A percentile compares a stretch with the other conserved stretches of the same genome.
phyloP scores from a whole-genome alignment of 2,329 filamentous ascomycete species.

The Aspergillus unguis region DNA sequence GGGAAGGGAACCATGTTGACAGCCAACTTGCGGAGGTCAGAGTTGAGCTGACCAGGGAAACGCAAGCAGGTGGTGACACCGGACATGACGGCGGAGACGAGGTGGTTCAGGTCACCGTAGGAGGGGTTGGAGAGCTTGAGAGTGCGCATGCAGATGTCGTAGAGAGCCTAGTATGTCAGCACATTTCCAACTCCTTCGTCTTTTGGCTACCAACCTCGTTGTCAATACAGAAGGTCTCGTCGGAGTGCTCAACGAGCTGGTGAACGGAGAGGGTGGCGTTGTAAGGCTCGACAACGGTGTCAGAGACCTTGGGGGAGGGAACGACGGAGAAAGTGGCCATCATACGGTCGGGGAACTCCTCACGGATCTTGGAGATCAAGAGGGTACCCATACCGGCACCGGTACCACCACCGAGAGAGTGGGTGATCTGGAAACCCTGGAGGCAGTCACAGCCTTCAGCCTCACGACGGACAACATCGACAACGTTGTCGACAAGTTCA shows the following conservation, averaged over 20 bases:
- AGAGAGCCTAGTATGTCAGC: slow-evolving; percentile 64
- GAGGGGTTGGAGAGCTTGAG: slow-evolving; percentile 98
- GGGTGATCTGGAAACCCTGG: slow-evolving; percentile 99
- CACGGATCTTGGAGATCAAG: slow-evolving; percentile 99
- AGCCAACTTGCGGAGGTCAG: slow-evolving; percentile 97
- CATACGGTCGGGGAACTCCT: slow-evolving; percentile 99
- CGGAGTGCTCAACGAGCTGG: slow-evolving; percentile 99
- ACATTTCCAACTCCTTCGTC: background rate
- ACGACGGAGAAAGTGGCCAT: slow-evolving; percentile 99
- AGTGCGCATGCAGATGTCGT: slow-evolving; percentile 99
- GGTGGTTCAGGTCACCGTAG: slow-evolving; percentile 98
- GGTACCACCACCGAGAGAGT: slow-evolving; percentile 99
- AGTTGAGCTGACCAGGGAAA: slow-evolving; percentile 99
- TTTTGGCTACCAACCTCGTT: slow-evolving; percentile 67
- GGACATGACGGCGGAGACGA: slow-evolving; percentile 99
- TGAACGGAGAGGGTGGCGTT: slow-evolving; percentile 98
- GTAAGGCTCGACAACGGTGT: slow-evolving; percentile 99
- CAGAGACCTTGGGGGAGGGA: slow-evolving; percentile 97
- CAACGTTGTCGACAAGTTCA: slow-evolving; percentile 95
- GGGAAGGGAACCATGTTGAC: slow-evolving; percentile 99
- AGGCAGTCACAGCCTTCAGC: slow-evolving; percentile 99
- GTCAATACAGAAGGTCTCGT: slow-evolving; percentile 99
- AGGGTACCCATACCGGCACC: slow-evolving; percentile 99
- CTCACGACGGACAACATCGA: slow-evolving; percentile 98
- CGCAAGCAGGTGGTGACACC: slow-evolving; percentile 97